Evolutionary conservation across 805 yeast genomes (phyloP).

Genomic region (Spencermartinsiella europaea): DNA sequence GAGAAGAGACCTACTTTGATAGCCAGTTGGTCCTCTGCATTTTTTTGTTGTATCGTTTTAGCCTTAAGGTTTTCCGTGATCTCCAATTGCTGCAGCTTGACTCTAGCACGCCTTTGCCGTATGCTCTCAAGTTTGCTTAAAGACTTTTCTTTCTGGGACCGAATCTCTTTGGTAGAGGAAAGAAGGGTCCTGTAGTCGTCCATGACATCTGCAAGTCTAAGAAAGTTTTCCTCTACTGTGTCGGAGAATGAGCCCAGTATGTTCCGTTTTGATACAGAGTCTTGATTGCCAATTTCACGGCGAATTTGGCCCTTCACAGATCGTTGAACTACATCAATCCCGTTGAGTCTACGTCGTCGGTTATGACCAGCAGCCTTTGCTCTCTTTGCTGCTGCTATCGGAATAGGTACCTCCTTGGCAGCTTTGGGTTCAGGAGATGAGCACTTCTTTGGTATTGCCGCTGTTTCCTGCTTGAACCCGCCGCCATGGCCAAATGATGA

Average conservation of each 20-base stretch:
- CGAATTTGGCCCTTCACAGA: neutral
- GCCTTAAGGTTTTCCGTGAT: no score
- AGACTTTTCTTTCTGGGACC: slow-evolving; percentile 7
- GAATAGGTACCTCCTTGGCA: no score
- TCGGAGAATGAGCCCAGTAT: neutral
- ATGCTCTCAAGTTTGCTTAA: slow-evolving; percentile 11
- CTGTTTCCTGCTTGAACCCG: no score
- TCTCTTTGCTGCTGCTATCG: no score
- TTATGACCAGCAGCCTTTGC: no score
- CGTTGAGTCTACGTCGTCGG: neutral
- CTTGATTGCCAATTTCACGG: neutral
- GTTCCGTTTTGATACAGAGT: neutral
- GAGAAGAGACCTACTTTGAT: no score
- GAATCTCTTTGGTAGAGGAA: slow-evolving; percentile 10
- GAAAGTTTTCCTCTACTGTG: slow-evolving; percentile 3
- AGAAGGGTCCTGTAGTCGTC: slow-evolving; percentile 14
- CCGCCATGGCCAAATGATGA: no score
- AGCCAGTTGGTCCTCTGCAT: no score
- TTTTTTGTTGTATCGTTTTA: no score
- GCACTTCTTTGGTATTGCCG: no score
- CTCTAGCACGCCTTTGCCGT: slow-evolving; percentile 10
- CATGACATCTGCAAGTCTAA: slow-evolving; percentile 13
- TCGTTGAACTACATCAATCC: neutral
- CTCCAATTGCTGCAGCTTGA: no score
- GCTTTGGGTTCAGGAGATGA: no score